Percentiles rank a stretch among this genome's conserved stretches.
Evolutionary conservation across 208 protist genomes (phyloP).

Genomic region (Acanthamoeba triangularis): DNA sequence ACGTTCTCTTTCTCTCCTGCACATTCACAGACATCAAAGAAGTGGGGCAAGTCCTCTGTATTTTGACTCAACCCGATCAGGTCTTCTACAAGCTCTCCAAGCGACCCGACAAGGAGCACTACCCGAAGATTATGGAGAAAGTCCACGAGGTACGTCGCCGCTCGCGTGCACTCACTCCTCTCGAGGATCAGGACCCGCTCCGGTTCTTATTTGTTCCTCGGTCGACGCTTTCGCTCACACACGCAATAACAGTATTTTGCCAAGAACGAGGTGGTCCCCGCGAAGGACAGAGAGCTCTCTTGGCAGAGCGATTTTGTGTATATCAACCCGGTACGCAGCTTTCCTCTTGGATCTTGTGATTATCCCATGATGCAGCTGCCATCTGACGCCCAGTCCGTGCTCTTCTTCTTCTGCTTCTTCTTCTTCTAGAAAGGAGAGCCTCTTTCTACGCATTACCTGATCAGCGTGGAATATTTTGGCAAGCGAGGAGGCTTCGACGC

Average conservation of each 20-base stretch:
- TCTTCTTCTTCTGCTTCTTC: not conserved
- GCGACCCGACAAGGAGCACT: not conserved
- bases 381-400: not conserved
- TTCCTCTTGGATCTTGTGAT: not conserved
- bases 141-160: conserved; percentile 7
- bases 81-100: conserved; percentile 65
- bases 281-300: conserved; percentile 4
- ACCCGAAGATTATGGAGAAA: conserved; percentile 29
- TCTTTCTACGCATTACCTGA: conserved; percentile 64
- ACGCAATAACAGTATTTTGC: not conserved
- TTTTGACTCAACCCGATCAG: conserved; percentile 57
- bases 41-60: conserved; percentile 43
- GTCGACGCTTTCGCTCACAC: not conserved
- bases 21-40: conserved; percentile 66
- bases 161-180: not conserved
- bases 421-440: conserved; percentile 65
- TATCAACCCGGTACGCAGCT: conserved; percentile 6
- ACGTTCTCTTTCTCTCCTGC: not conserved
- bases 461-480: conserved; percentile 76
- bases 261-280: not conserved
- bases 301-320: conserved; percentile 42
- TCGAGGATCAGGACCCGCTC: not conserved
- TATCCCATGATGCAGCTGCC: not conserved
- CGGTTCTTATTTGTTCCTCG: not conserved
- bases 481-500: conserved; percentile 75